phyloP scores from a whole-genome alignment of 257 asterid genomes.

The Handroanthus guayacan region DNA sequence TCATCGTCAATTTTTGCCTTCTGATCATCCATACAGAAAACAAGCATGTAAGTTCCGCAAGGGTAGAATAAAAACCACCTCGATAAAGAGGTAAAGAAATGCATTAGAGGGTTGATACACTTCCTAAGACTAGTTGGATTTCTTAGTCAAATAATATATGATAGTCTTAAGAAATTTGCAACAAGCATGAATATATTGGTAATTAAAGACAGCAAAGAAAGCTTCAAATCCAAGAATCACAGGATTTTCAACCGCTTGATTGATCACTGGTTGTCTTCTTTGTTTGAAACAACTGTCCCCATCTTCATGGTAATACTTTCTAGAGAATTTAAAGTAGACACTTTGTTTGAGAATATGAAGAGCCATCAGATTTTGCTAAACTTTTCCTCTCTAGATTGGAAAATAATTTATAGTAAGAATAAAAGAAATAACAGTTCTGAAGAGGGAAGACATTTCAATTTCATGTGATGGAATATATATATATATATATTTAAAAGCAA shows the following conservation, averaged over 20 bases:
- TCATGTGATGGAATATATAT: constrained; percentile 43
- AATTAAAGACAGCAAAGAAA: constrained; percentile 79
- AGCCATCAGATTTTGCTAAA: constrained; percentile 51
- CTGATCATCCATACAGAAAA: no score
- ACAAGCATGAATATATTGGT: no score
- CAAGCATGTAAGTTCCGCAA: no score
- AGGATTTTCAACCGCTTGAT: constrained; percentile 86
- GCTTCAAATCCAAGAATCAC: constrained; percentile 97
- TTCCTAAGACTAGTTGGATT: no score
- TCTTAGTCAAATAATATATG: no score
- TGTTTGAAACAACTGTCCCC: constrained; percentile 70
- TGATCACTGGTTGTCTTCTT: constrained; percentile 69
- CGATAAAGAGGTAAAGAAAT: no score
- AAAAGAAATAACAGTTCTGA: constrained; percentile 13
- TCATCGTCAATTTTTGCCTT: no score
- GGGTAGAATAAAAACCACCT: no score
- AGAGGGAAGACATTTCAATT: constrained; percentile 30
- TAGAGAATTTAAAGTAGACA: constrained; percentile 82
- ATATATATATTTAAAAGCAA: background rate
- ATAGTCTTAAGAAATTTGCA: no score
- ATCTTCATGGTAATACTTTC: constrained; percentile 57
- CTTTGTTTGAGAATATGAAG: constrained; percentile 38
- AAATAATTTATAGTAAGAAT: constrained; percentile 17
- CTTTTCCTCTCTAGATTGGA: constrained; percentile 1
- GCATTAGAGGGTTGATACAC: no score